Percentiles rank a stretch among this genome's conserved stretches.
Conservation (phyloP, 176 grass and related monocot genomes). For the Neostapfia colusana region DNA sequence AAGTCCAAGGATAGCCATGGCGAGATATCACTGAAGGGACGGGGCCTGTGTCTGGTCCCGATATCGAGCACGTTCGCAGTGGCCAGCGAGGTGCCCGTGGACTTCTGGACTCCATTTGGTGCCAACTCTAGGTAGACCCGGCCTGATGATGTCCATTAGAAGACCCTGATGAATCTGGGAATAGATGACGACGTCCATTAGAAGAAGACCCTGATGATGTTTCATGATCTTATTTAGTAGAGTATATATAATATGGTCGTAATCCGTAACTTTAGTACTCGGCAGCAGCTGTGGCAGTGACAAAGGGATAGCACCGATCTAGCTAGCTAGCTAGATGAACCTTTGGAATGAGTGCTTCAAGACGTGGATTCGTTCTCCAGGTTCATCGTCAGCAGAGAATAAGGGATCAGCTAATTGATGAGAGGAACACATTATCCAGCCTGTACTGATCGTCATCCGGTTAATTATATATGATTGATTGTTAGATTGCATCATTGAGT, state of each 20-base stretch:
- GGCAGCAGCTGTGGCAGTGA: constrained; percentile 27
- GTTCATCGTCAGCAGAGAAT: constrained; percentile 56
- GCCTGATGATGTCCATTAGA: neutral
- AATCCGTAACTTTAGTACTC: constrained; percentile 17
- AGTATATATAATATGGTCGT: constrained; percentile 35
- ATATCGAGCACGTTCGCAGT: constrained; percentile 84
- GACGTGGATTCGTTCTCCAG: constrained; percentile 68
- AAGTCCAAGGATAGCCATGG: constrained; percentile 47
- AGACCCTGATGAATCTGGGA: neutral
- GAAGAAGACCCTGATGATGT: constrained; percentile 17
- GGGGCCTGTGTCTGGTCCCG: constrained; percentile 87
- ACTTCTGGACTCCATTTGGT: constrained; percentile 83
- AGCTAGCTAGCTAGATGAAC: constrained; percentile 56
- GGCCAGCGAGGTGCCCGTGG: constrained; percentile 64
- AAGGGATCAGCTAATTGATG: constrained; percentile 33
- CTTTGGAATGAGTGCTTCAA: constrained; percentile 77
- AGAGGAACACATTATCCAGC: neutral
- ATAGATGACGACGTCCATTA: neutral
- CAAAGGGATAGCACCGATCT: constrained; percentile 24
- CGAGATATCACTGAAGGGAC: constrained; percentile 60
- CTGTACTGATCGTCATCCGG: constrained; percentile 31
- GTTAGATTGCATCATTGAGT: constrained; percentile 49
- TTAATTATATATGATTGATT: constrained; percentile 54
- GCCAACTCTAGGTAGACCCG: constrained; percentile 69
- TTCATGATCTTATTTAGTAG: constrained; percentile 26